Percentiles rank a stretch among this genome's conserved stretches.
phyloP scores from a whole-genome alignment of 2,329 filamentous ascomycete species.

The Hypoxylon sp. region DNA sequence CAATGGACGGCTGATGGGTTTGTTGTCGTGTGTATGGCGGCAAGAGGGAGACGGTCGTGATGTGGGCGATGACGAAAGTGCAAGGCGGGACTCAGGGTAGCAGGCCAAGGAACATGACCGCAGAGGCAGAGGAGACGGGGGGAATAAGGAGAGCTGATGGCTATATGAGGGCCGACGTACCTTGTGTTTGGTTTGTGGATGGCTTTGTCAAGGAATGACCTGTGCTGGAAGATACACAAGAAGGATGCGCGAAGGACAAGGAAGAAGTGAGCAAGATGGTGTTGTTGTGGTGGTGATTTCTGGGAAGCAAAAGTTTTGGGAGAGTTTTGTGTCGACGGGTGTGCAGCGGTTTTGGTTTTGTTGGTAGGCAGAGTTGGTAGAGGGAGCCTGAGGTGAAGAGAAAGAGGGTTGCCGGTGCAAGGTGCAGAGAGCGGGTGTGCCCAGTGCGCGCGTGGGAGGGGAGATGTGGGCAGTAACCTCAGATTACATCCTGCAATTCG shows the following conservation, averaged over 20 bases:
- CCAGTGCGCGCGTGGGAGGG: slow-evolving; percentile 33
- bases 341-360: slow-evolving; percentile 42
- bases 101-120: slow-evolving; percentile 48
- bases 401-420: slow-evolving; percentile 20
- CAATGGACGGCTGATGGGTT: slow-evolving; percentile 43
- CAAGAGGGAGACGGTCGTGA: slow-evolving; percentile 48
- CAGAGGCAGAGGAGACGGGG: slow-evolving; percentile 34
- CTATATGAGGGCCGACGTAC: slow-evolving; percentile 40
- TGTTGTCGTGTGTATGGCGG: slow-evolving; percentile 43
- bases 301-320: slow-evolving; percentile 48
- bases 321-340: slow-evolving; percentile 45
- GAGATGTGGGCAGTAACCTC: slow-evolving; percentile 24
- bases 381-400: slow-evolving; percentile 39
- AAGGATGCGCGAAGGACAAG: slow-evolving; percentile 47
- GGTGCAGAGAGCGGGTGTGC: slow-evolving; percentile 24
- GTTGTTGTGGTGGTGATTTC: slow-evolving; percentile 48
- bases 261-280: slow-evolving; percentile 41
- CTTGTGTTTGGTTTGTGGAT: slow-evolving; percentile 37
- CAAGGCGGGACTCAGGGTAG: slow-evolving; percentile 52
- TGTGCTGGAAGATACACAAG: slow-evolving; percentile 50
- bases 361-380: slow-evolving; percentile 35
- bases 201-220: slow-evolving; percentile 43
- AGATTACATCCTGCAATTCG: slow-evolving; percentile 27
- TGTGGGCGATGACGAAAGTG: slow-evolving; percentile 55
- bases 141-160: slow-evolving; percentile 20